Evolutionary conservation across 2,329 filamentous ascomycete species (phyloP).

Genomic region (Claviceps maximensis): DNA sequence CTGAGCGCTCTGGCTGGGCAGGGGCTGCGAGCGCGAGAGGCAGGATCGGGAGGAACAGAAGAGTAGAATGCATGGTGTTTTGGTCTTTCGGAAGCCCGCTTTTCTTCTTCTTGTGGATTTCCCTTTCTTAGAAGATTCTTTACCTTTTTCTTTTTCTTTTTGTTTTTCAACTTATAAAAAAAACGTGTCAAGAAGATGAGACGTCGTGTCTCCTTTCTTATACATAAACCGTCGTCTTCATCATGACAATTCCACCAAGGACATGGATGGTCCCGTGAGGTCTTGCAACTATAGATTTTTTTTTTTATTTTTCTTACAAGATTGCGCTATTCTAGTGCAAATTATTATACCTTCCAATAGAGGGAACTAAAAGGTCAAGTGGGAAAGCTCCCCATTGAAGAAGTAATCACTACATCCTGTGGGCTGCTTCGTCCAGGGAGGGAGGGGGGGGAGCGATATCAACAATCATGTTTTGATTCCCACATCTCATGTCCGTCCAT

Average conservation of each 20-base stretch:
- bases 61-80: neutral
- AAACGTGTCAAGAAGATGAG: no score
- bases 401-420: neutral
- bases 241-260: no score
- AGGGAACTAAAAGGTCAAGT: neutral
- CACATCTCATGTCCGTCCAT: neutral
- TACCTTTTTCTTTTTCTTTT: no score
- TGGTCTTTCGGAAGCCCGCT: neutral
- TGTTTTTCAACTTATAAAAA: no score
- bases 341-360: neutral
- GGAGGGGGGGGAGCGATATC: neutral
- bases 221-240: no score
- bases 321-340: no score
- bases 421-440: neutral
- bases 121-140: no score
- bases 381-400: neutral
- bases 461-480: neutral
- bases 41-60: slow-evolving; percentile 11
- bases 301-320: no score
- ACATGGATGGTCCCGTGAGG: no score
- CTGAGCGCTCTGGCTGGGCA: slow-evolving; percentile 6
- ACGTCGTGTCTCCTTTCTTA: no score
- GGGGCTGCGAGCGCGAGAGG: slow-evolving; percentile 11
- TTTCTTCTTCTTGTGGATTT: no score
- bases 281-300: no score